Evolutionary conservation across 2,329 filamentous ascomycete species (phyloP).

Genomic region (Fusarium chuoi): DNA sequence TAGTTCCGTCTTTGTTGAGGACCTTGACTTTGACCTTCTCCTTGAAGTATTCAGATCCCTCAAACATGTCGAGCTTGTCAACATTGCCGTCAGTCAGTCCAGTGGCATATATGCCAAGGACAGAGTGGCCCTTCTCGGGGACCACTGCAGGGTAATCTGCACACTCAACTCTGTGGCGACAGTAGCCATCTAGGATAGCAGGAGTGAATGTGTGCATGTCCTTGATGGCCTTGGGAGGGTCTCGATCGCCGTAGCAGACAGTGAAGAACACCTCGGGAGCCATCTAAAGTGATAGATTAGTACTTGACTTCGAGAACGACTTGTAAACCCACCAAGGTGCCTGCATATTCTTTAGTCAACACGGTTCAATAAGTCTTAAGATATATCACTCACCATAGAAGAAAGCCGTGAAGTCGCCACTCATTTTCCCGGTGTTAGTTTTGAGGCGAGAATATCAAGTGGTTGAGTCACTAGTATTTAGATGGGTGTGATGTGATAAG

Average conservation of each 20-base stretch:
- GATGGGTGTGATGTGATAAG: neutral
- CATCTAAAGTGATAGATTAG: slow-evolving; percentile 65
- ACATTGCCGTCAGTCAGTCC: slow-evolving; percentile 84
- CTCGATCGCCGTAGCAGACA: slow-evolving; percentile 75
- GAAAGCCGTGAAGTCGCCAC: slow-evolving; percentile 60
- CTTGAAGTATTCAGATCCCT: slow-evolving; percentile 78
- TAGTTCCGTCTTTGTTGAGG: slow-evolving; percentile 53
- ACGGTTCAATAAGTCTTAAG: too few relatives aligned
- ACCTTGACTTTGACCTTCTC: slow-evolving; percentile 64
- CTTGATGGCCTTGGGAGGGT: slow-evolving; percentile 59
- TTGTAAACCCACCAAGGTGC: slow-evolving; percentile 49
- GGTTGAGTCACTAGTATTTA: neutral
- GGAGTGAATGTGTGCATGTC: slow-evolving; percentile 73
- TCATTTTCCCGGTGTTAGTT: slow-evolving; percentile 47
- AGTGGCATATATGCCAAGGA: slow-evolving; percentile 80
- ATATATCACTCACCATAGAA: slow-evolving; percentile 64
- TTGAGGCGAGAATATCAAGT: neutral
- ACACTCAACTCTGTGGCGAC: slow-evolving; percentile 72
- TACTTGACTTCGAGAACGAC: neutral
- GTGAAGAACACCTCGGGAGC: slow-evolving; percentile 86
- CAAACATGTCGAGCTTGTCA: slow-evolving; percentile 80
- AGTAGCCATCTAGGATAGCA: slow-evolving; percentile 79
- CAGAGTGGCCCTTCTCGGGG: slow-evolving; percentile 63
- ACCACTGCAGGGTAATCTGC: slow-evolving; percentile 87
- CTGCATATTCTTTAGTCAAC: slow-evolving; percentile 23